These are phyloP conservation scores for Wickerhamomyces alni DNA, from an alignment of 805 yeast species.

Conservation along the genomic window DNA sequence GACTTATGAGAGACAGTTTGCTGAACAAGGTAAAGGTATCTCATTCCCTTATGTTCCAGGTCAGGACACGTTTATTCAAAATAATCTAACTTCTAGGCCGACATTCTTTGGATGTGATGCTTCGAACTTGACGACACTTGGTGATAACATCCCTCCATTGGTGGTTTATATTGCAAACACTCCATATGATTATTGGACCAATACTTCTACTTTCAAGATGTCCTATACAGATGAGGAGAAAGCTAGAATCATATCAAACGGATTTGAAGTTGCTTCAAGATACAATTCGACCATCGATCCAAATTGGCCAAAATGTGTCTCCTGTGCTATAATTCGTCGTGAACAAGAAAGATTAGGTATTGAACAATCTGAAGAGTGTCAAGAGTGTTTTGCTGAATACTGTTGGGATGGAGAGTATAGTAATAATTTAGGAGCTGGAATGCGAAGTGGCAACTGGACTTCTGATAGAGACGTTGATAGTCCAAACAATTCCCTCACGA, in stretches of 20 bases:
- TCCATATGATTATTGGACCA: constrained; percentile 58
- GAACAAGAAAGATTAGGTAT: constrained; percentile 58
- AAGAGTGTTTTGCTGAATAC: constrained; percentile 56
- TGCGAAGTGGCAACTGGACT: background rate
- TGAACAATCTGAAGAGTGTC: constrained; percentile 57
- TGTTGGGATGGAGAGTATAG: constrained; percentile 62
- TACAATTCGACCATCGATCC: constrained; percentile 60
- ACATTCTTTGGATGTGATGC: constrained; percentile 82
- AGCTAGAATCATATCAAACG: constrained; percentile 59
- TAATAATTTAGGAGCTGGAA: background rate
- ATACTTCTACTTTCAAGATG: constrained; percentile 69
- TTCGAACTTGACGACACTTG: constrained; percentile 48
- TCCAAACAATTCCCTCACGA: background rate
- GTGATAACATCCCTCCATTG: constrained; percentile 62
- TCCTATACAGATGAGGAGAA: constrained; percentile 54
- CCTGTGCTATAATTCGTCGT: constrained; percentile 77
- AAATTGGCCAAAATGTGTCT: constrained; percentile 69
- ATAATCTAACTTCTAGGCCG: constrained; percentile 62
- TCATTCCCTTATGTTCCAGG: constrained; percentile 82
- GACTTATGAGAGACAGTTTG: constrained; percentile 57
- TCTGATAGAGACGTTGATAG: background rate
- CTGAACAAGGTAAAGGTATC: constrained; percentile 42
- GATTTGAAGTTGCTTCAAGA: constrained; percentile 64
- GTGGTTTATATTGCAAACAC: constrained; percentile 74
- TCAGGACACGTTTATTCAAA: constrained; percentile 46